phyloP scores from a whole-genome alignment of 2,329 filamentous ascomycete species.

The Colletotrichum aenigma region DNA sequence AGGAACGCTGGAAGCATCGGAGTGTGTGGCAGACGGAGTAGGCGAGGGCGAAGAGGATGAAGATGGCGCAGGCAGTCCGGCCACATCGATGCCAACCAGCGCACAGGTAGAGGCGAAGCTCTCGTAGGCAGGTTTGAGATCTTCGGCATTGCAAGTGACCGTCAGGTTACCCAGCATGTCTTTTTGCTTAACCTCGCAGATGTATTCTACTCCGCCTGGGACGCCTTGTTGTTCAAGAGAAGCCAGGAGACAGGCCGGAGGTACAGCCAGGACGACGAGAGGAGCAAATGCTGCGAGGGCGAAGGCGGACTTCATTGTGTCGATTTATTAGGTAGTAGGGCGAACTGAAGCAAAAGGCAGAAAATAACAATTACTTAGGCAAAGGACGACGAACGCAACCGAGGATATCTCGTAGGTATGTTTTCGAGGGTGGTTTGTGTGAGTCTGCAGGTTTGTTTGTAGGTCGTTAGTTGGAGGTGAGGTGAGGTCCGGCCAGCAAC shows the following conservation, averaged over 20 bases:
- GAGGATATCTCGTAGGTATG: neutral
- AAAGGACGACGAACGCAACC: neutral
- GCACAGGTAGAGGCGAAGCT: constrained; percentile 12
- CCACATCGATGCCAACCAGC: neutral
- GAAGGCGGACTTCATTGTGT: neutral
- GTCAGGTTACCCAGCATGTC: constrained; percentile 19
- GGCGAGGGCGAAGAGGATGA: neutral
- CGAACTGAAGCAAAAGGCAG: neutral
- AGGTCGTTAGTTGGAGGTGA: neutral
- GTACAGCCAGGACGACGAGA: constrained; percentile 3
- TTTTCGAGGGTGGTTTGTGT: neutral
- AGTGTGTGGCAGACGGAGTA: neutral
- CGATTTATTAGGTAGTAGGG: neutral
- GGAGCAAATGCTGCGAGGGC: constrained; percentile 10
- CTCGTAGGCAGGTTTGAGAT: constrained; percentile 11
- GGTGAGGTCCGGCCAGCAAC: neutral
- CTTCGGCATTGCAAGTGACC: neutral
- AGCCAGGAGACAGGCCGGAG: constrained; percentile 21
- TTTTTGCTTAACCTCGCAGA: constrained; percentile 19
- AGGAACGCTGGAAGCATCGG: neutral
- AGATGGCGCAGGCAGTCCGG: neutral
- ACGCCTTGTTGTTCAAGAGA: constrained; percentile 18
- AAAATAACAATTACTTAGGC: neutral
- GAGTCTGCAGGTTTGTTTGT: neutral
- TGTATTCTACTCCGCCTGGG: neutral